Percentiles rank a stretch among this genome's conserved stretches.
Conservation (phyloP, 495 filamentous ascomycete genomes). For the Pseudoneurospora amorphoporcata region DNA sequence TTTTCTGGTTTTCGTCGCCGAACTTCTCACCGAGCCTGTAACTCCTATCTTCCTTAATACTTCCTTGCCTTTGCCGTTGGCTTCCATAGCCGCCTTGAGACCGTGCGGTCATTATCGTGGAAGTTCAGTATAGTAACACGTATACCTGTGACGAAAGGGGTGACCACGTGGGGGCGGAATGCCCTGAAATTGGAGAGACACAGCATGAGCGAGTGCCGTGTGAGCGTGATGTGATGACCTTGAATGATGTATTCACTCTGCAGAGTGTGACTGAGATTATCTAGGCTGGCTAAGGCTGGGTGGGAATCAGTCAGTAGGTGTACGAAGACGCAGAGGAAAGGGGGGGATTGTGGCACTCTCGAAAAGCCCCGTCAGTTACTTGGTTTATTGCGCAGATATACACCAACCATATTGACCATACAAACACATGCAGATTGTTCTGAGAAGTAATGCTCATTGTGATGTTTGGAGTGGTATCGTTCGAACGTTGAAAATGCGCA, state of each 20-base stretch:
- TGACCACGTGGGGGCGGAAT: neutral
- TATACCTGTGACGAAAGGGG: neutral
- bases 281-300: neutral
- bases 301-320: neutral
- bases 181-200: neutral
- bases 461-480: slow-evolving; percentile 10
- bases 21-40: neutral
- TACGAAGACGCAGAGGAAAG: neutral
- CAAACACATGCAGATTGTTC: neutral
- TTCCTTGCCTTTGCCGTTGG: neutral
- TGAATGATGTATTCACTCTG: neutral
- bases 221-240: neutral
- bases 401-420: neutral
- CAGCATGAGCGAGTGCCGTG: neutral
- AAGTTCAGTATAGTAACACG: neutral
- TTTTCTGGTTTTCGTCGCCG: neutral
- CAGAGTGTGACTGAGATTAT: neutral
- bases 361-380: neutral
- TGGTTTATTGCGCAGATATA: neutral
- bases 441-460: neutral
- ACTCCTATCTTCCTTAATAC: neutral
- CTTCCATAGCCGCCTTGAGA: neutral
- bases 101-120: neutral
- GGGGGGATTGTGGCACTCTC: neutral
- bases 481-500: slow-evolving; percentile 1